Conservation (phyloP, 306 rosid genomes). For the Cucumis hystrix region DNA sequence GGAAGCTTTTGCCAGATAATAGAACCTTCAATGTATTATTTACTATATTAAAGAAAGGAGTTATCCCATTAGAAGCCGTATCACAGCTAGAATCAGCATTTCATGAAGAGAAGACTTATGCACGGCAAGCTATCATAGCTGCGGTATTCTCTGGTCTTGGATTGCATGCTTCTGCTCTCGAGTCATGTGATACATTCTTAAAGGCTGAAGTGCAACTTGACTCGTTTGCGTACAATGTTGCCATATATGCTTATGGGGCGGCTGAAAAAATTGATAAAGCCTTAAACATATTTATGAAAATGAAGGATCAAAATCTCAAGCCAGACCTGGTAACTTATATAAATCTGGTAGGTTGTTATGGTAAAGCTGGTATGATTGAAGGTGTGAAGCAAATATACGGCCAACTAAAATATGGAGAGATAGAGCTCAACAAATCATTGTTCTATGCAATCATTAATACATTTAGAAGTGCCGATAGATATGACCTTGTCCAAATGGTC, state of each 20-base stretch:
- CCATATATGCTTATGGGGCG: slow-evolving; percentile 53
- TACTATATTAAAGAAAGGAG: slow-evolving; percentile 61
- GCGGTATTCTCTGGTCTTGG: slow-evolving; percentile 60
- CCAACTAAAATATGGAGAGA: slow-evolving; percentile 49
- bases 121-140: slow-evolving; percentile 49
- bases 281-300: slow-evolving; percentile 59
- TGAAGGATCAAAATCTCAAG: slow-evolving; percentile 50
- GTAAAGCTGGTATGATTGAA: slow-evolving; percentile 72
- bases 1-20: slow-evolving; percentile 52
- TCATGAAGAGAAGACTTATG: slow-evolving; percentile 57
- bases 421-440: slow-evolving; percentile 44
- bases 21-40: slow-evolving; percentile 54
- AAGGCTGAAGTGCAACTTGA: slow-evolving; percentile 49
- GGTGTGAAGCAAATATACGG: slow-evolving; percentile 67
- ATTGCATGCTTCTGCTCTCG: slow-evolving; percentile 57
- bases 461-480: slow-evolving; percentile 40
- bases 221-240: slow-evolving; percentile 46
- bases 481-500: slow-evolving; percentile 50
- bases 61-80: slow-evolving; percentile 53
- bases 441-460: slow-evolving; percentile 57
- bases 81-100: slow-evolving; percentile 64
- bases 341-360: slow-evolving; percentile 60
- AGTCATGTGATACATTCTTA: slow-evolving; percentile 36
- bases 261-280: slow-evolving; percentile 58
- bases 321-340: slow-evolving; percentile 64